Base-by-base conservation (phyloP, 371 early-diverging fungal genomes). In the Actinomucor elegans region DNA sequence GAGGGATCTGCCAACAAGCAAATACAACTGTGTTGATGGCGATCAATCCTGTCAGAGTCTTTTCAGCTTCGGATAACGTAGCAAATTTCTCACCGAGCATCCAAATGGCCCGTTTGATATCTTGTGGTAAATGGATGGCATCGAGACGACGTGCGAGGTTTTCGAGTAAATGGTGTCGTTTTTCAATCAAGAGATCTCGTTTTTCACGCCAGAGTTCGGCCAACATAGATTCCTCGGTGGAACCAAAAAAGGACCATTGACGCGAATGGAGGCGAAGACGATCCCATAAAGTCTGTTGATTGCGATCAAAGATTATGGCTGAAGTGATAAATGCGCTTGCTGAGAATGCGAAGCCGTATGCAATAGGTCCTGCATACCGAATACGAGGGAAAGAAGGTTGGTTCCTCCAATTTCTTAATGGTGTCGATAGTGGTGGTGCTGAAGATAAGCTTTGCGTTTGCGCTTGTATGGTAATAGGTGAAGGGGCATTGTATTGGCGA, bases 1-100 rank as follows among this genome's bases (percentile, higher is more conserved):
- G 69, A 15, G 78, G 82, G 0, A 90, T 54, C 52, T 83, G 84
- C 92, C 92, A 93, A 29, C 75, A 70, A 1, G 62, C 73, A 78
- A 90, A 91, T 5, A 93, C 86, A 4, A 77, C 59, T 4, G 81
- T 54, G 45, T 93, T 91, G 45, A 89, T 42, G 10, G 75, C 90
- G n/a, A 87, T 82, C 17, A 92, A 57, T 2, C 64, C 56, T 47
- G 79, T 79, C 26, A 86, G 58, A 8, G 84, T 81, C 42, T 72
- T 67, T 48, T 87, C 75, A 24, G 79, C 72, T 9, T 72, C 74
- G 11, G 72, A 59, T 26, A 83, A 48, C 8, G 57, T 43, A 46
- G 77, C 49, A 55, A 76, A 62, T 26, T 66, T 73, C 50, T 75
- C 68, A 2, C 69, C 66, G 8, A 71, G 32, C 31, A 77, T 73